Evolutionary conservation across 1,284 basidiomycete genomes (phyloP).

Genomic region (Trichosporon inkin): DNA sequence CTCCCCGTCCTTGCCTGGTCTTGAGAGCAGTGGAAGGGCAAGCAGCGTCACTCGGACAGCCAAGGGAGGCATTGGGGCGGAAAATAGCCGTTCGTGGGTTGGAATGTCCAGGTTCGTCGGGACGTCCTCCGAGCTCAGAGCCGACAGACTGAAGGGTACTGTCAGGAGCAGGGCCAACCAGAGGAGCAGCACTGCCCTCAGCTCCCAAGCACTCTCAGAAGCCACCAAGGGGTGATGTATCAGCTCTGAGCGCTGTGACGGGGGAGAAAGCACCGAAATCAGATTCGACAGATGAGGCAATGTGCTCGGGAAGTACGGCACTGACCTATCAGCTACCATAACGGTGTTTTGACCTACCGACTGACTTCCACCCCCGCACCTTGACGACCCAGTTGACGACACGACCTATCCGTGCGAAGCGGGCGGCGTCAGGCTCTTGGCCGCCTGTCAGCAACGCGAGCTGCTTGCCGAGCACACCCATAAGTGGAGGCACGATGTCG

Average conservation of each 20-base stretch:
- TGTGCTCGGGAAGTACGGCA: slow-evolving; percentile 86
- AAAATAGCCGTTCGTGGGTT: slow-evolving; percentile 66
- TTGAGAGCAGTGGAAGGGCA: slow-evolving; percentile 37
- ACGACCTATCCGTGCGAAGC: slow-evolving; percentile 59
- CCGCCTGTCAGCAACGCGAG: slow-evolving; percentile 55
- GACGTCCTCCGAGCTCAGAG: slow-evolving; percentile 55
- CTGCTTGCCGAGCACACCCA: slow-evolving; percentile 61
- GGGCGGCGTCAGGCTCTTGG: slow-evolving; percentile 39
- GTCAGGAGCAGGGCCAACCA: slow-evolving; percentile 94
- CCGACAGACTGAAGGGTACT: slow-evolving; percentile 85
- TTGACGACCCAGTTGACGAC: slow-evolving; percentile 83
- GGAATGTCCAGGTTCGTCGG: slow-evolving; percentile 57
- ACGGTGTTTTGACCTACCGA: slow-evolving; percentile 61
- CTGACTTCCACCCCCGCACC: slow-evolving; percentile 84
- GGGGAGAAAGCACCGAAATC: slow-evolving; percentile 61
- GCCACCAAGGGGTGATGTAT: slow-evolving; percentile 39
- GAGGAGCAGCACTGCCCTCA: slow-evolving; percentile 77
- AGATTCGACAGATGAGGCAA: slow-evolving; percentile 74
- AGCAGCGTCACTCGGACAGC: slow-evolving; percentile 55
- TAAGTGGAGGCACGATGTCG: slow-evolving; percentile 70
- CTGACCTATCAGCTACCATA: slow-evolving; percentile 50
- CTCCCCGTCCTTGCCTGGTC: slow-evolving; percentile 46
- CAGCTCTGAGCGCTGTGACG: slow-evolving; percentile 49
- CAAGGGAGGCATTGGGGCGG: slow-evolving; percentile 59
- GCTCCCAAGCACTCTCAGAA: slow-evolving; percentile 60